Conservation (phyloP, 2,329 filamentous ascomycete species). For the Chrysoporthe cubensis region DNA sequence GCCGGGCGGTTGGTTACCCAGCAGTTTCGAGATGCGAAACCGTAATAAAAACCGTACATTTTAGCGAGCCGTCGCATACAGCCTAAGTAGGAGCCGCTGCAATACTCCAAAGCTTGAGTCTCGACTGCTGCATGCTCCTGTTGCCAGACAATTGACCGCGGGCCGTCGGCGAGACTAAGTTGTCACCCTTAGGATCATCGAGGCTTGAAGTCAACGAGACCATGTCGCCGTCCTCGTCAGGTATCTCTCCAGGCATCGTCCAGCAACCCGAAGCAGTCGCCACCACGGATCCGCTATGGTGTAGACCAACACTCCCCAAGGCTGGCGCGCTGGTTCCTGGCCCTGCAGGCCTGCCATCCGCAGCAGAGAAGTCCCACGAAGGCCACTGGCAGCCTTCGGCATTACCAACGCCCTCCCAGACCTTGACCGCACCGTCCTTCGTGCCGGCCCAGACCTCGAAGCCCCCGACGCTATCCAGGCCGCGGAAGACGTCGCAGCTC, state of each 20-base stretch:
- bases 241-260: slow-evolving; percentile 38
- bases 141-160: neutral
- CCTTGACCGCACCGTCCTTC: slow-evolving; percentile 55
- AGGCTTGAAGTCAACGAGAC: neutral
- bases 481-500: slow-evolving; percentile 57
- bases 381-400: slow-evolving; percentile 48
- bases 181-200: slow-evolving; percentile 3
- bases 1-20: too few species aligned
- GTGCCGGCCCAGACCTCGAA: slow-evolving; percentile 69
- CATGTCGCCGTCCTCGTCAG: slow-evolving; percentile 23
- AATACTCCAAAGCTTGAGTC: slow-evolving; percentile 51
- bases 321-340: slow-evolving; percentile 33
- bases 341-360: slow-evolving; percentile 33
- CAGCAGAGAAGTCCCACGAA: slow-evolving; percentile 54
- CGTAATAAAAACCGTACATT: neutral
- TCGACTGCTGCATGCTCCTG: slow-evolving; percentile 43
- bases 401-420: slow-evolving; percentile 62
- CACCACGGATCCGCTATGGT: slow-evolving; percentile 58
- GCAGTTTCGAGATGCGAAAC: too few species aligned
- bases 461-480: slow-evolving; percentile 40
- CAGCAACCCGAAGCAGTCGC: slow-evolving; percentile 62
- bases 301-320: slow-evolving; percentile 55
- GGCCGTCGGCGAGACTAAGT: slow-evolving; percentile 3
- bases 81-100: slow-evolving; percentile 16
- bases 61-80: neutral